Base-by-base conservation (phyloP, 1,284 basidiomycete genomes). In the Trichosporon faecale region DNA sequence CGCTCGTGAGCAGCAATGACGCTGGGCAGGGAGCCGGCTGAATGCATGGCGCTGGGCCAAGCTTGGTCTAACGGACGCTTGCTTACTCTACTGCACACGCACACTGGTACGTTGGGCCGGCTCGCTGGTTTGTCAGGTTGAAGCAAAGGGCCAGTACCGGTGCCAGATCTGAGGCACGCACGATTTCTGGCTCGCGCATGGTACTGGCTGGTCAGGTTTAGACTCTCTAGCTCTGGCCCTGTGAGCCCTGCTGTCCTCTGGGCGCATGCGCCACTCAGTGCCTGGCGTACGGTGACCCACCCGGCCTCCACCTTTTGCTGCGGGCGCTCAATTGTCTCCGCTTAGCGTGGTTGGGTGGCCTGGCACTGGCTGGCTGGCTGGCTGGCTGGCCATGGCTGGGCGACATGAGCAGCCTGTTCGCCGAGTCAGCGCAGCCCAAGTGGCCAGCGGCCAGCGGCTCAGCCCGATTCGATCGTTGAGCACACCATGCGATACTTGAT, bases 271-370 rank as follows among this genome's bases (percentile, higher is more conserved):
- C 40, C 40, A 44, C 40, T n/a, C 3, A 14, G 40, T 44, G 40
- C 40, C 40, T 44, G 40, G 40, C 40, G 37, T 40, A 52, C 49
- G 49, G 49, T 52, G 49, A 52, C 49, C 49, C 49, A 52, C 49
- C 21, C 49, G 49, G 21, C 49, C 49, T 52, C 46, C 46, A 49
- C 46, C 46, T 21, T 21, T 4, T n/a, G n/a, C 46, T 49, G 46
- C 46, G 46, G 46, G 11, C 46, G 46, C 46, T 49, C 46, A 49
- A 49, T 49, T 49, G 46, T 49, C n/a, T 49, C 46, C 46, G 46
- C 46, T 21, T 49, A 49, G 46, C 40, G 40, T 44, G 40, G 46
- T 21, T 49, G 46, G n/a, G n/a, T 49, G n/a, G 46, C 37, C 37
- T 6, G 5, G 6, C n/a, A 49, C n/a, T 49, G n/a, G 33, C 33